Percentiles rank a stretch among this genome's conserved stretches.
These are phyloP conservation scores for Diplodia mutila DNA, from an alignment of 2,329 filamentous ascomycete genomes.

Conservation along the genomic window DNA sequence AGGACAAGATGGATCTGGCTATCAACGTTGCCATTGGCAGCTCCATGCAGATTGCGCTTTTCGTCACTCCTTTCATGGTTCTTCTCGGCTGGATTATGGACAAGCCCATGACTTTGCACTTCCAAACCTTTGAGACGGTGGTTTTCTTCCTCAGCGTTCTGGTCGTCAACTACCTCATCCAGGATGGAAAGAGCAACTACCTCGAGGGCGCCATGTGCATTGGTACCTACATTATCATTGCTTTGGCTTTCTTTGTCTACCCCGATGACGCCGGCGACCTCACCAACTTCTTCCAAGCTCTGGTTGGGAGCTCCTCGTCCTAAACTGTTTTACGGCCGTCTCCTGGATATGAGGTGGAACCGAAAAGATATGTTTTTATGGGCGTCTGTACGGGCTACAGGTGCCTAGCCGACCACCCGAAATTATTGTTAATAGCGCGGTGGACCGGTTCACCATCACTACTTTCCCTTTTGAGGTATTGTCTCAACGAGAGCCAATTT, in stretches of 20 bases:
- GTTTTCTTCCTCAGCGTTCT: constrained; percentile 82
- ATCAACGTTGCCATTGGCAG: constrained; percentile 60
- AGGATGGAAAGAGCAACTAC: constrained; percentile 85
- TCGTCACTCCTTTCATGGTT: constrained; percentile 62
- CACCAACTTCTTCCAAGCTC: constrained; percentile 21
- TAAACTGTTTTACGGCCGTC: background rate
- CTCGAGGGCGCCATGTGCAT: constrained; percentile 72
- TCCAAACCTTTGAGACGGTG: constrained; percentile 86
- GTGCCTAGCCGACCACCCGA: background rate
- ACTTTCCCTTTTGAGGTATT: constrained; percentile 2
- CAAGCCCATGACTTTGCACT: constrained; percentile 69
- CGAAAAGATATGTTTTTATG: background rate
- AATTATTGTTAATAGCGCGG: constrained; percentile 1
- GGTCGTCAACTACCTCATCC: constrained; percentile 84
- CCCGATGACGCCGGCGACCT: constrained; percentile 54
- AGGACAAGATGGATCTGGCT: constrained; percentile 62
- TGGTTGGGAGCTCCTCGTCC: background rate
- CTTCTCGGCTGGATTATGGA: constrained; percentile 60
- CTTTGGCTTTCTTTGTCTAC: constrained; percentile 64
- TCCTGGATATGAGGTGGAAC: too few species aligned
- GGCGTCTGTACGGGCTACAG: background rate
- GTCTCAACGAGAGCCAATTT: constrained; percentile 9
- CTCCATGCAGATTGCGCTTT: constrained; percentile 60
- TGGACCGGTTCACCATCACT: background rate
- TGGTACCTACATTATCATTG: constrained; percentile 62